Evolutionary conservation across 2,329 filamentous ascomycete genomes (phyloP), one percentile per base, ranked within the genome.

Genomic region (Alternaria sp.): DNA sequence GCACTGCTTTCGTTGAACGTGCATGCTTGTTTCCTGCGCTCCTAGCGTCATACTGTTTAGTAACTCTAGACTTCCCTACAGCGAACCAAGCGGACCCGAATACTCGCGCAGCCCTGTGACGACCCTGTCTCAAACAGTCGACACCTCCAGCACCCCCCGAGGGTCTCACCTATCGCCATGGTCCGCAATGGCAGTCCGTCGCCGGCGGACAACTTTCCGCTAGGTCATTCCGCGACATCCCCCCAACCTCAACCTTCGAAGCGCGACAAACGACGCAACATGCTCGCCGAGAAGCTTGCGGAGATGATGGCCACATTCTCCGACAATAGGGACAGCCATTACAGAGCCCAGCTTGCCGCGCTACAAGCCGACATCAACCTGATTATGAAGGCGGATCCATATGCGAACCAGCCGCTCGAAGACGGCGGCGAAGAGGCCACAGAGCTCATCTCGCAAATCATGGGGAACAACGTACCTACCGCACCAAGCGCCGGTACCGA

Each of bases 331-430:
- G 93, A 97, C 78, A 84, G 87, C 64, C 89, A 93, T 71, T 98
- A 96, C 79, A 89, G 94, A 63, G 91, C 95, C 67, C 93, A 97
- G 79, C 86, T 97, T 2, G 90, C 95, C 72, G 92, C 92, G 67
- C 88, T 97, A n/a, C 94, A 97, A 80, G 89, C 92, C 66, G 94
- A 97, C 78, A 93, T 94, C 80, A 92, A 87, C 59, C 85, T 96
- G 46, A 92, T 97, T 67, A 89, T 93, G 77, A 89, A 91, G 68
- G 91, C 95, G 53, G 91, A 97, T 72, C 91, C 92, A 1, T 96
- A 96, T 77, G 84, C 85, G 53, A 84, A 88, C 62, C 86, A 88
- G 61, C 88, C 92, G 49, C 84, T 97, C 55, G 86, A 86, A 14
- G 87, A 89, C 65, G 81, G 80, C 22, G 81, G 84, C 47, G 89